phyloP scores from a whole-genome alignment of 257 asterid genomes.

The Forsythia suspensa region DNA sequence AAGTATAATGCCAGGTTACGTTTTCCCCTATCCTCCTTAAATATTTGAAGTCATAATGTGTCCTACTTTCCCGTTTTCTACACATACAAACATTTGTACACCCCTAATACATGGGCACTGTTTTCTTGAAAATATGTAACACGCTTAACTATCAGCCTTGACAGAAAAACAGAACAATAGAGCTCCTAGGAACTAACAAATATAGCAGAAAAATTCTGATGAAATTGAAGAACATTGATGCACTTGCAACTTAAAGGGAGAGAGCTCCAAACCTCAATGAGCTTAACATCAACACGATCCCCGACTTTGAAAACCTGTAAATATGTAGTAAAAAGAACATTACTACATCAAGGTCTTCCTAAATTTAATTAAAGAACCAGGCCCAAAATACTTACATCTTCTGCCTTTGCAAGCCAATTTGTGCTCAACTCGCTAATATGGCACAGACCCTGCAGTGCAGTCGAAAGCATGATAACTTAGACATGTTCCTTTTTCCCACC shows the following conservation, averaged over 20 bases:
- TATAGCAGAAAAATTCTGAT: neutral
- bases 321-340: conserved; percentile 17
- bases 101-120: too few relatives aligned
- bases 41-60: neutral
- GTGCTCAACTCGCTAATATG: conserved; percentile 95
- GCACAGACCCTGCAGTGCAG: conserved; percentile 73
- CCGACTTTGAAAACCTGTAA: conserved; percentile 87
- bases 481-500: neutral
- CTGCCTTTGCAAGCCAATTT: conserved; percentile 88
- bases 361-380: conserved; percentile 10
- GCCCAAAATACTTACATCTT: conserved; percentile 67
- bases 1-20: neutral
- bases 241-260: conserved; percentile 16
- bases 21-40: neutral
- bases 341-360: conserved; percentile 18
- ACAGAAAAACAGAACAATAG: too few relatives aligned
- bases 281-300: conserved; percentile 90
- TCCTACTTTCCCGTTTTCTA: too few relatives aligned
- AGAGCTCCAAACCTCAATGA: conserved; percentile 72
- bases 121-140: too few relatives aligned
- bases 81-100: too few relatives aligned
- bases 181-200: neutral
- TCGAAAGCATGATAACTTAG: neutral
- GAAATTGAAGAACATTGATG: conserved; percentile 1
- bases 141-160: too few relatives aligned